Base-by-base conservation (phyloP, 2,329 filamentous ascomycete species). In the Tolypocladium guangdongense region DNA sequence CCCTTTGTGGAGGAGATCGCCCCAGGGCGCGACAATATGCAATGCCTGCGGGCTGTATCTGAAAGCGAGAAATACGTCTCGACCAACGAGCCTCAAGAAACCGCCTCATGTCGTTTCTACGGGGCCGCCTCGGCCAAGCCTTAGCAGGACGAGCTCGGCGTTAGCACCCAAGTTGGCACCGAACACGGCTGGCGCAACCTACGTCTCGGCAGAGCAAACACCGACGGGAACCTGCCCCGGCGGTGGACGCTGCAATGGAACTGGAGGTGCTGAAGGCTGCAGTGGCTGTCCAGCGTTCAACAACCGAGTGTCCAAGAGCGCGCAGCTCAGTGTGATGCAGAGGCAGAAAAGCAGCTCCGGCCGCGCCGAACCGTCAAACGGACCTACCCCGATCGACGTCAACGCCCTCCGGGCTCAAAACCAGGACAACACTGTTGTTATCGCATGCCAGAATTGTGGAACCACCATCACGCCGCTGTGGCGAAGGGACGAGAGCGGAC, bases 231-330 rank as follows among this genome's bases (percentile, higher is more conserved):
- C 91, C 14, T 99, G 93, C 68, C 93, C 93, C 16, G 93, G 93
- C 38, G 92, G 92, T 57, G 93, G 93, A 39, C 87, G 87, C 55
- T 99, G 93, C 68, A 97, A 99, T 67, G 93, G 93, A 49, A 97
- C 93, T 24, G 93, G 93, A 46, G 93, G 93, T 52, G 90, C 93
- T 35, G 89, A 95, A 66, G 92, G 90, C 22, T 99, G 93, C 68
- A 90, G 89, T 67, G 93, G 93, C 14, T 99, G 93, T 65, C 93
- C 93, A 37, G 93, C 93, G 2, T 99, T 89, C 76, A 99, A 99
- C 76, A 99, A 99, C 66, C 83, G 93, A 52, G 84, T 97, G 39
- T 88, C 92, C 36, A 97, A 96, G 69, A 88, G 83, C 48, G 87
- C 88, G 20, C 86, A 87, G 66, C 81, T 87, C 59, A 84, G 76